Evolutionary conservation across 202 grass and related monocot genomes (phyloP), one percentile per base, ranked within the genome.

Genomic region (Zoysia matrella): DNA sequence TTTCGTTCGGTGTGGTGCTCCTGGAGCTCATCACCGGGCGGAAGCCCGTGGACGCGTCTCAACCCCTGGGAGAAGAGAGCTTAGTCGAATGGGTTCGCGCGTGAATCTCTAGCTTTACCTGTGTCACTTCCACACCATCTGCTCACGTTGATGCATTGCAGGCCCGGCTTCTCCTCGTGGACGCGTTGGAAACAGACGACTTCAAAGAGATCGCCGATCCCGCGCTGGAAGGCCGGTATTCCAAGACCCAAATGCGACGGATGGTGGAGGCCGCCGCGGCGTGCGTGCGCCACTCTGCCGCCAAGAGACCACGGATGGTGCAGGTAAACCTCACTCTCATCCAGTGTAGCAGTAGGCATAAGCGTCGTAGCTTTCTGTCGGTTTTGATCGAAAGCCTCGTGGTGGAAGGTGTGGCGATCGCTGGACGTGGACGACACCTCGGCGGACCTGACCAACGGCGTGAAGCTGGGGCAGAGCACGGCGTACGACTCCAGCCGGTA

Each of bases 1-100:
- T 94, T 47, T 97, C 94, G 11, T 97, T 97, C 65, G 94, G 94
- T 12, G 94, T 94, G 45, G 94, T 97, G 88, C 92, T 97, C 66
- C 79, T 94, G 61, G 94, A 97, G 86, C 92, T 94, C 15, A 89
- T 97, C 81, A 94, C 94, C 0, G 94, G 94, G 49, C 92, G 86
- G 71, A 92, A 91, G 83, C 91, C 94, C 14, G 86, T 97, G 4
- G 92, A 89, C 79, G 50, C 85, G 14, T 92, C 90, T 5, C 85
- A 91, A 2, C 90, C 94, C 1, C 40, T 83, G 1, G 92, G 92
- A 62, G 94, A 97, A 78, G 92, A 92, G 64, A 94, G 90, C 73
- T 66, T 92, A 11, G 94, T 97, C 7, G 92, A 89, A 91, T 93
- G 92, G 92, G 92, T 94, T 90, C 11, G 60, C 42, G 15, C 30